Evolutionary conservation across 352 stramenopile species (phyloP).

Genomic region (Peronospora tabacina): DNA sequence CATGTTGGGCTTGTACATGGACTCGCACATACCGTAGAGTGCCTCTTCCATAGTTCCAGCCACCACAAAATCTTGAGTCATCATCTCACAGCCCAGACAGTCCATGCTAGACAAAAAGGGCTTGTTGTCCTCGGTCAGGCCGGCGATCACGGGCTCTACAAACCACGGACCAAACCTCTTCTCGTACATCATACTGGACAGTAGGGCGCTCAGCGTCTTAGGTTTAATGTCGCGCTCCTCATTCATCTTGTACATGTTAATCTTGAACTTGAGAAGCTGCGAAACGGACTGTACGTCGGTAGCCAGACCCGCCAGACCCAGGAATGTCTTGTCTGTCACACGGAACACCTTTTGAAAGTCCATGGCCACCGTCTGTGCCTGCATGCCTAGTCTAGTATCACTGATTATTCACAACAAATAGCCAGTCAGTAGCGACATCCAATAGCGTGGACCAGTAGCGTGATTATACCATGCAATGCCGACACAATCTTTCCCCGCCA

Average conservation of each 20-base stretch:
- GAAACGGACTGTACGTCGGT: slow-evolving; percentile 97
- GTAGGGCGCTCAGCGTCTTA: slow-evolving; percentile 92
- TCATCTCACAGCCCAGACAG: slow-evolving; percentile 93
- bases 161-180: slow-evolving; percentile 99
- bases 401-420: slow-evolving; percentile 23
- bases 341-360: slow-evolving; percentile 99
- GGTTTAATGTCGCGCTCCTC: slow-evolving; percentile 98
- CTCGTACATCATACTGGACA: slow-evolving; percentile 97
- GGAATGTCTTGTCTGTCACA: slow-evolving; percentile 93
- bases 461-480: slow-evolving; percentile 89
- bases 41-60: slow-evolving; percentile 95
- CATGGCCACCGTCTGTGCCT: slow-evolving; percentile 94
- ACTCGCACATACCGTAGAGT: slow-evolving; percentile 98
- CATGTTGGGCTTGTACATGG: slow-evolving; percentile 95
- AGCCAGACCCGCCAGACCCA: slow-evolving; percentile 95
- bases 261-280: slow-evolving; percentile 90
- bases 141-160: slow-evolving; percentile 96
- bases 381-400: slow-evolving; percentile 94
- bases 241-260: slow-evolving; percentile 98
- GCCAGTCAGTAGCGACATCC: background rate
- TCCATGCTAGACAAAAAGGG: slow-evolving; percentile 98
- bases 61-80: slow-evolving; percentile 97
- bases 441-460: background rate
- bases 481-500: slow-evolving; percentile 99
- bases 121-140: slow-evolving; percentile 91